Evolutionary conservation across 345 rosid species (phyloP), one percentile per base, ranked within the genome.

Genomic region (Theobroma cacao): DNA sequence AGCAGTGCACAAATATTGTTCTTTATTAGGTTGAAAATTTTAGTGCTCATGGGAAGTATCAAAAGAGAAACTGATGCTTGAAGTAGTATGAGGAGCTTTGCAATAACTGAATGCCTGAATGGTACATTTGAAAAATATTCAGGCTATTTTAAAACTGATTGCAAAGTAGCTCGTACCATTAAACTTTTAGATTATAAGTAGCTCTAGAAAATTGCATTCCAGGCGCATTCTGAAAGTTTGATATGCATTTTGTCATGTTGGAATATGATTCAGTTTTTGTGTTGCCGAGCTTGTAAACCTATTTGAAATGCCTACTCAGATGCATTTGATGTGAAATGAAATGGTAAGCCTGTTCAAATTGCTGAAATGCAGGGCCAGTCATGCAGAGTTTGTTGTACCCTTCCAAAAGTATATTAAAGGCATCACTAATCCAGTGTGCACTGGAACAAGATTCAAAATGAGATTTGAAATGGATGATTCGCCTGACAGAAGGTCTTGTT

Each of bases 371-470:
- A 93, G 98, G 80, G 94, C 97, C 15, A 93, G 85, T 34, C 94
- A 90, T 75, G 87, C 98, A 34, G 93, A 91, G 80, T 95, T 95
- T 86, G 95, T 95, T 58, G 83, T 95, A 69, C 87, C 95, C 56
- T 85, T 82, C 82, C 89, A 89, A 77, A 95, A 91, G 86, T 95
- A 91, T 79, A 66, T 91, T 76, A 87, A 87, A 77, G 91, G 92
- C 88, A 87, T 88, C 73, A 78, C 56, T 48, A 90, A 61, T 79
- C 88, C 90, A 62, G 79, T 88, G 47, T 87, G 88, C 83, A 78
- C 83, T 1, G 98, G 98, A 22, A 88, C 93, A 76, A 89, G 98
- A 81, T 93, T 95, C 87, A 92, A 86, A 77, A 90, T 89, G 97
- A 88, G 91, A 80, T 85, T 89, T 77, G 95, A 91, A 56, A 88